Conservation (phyloP, 2,329 filamentous ascomycete species). For the Paecilomyces dactylethromorphus region DNA sequence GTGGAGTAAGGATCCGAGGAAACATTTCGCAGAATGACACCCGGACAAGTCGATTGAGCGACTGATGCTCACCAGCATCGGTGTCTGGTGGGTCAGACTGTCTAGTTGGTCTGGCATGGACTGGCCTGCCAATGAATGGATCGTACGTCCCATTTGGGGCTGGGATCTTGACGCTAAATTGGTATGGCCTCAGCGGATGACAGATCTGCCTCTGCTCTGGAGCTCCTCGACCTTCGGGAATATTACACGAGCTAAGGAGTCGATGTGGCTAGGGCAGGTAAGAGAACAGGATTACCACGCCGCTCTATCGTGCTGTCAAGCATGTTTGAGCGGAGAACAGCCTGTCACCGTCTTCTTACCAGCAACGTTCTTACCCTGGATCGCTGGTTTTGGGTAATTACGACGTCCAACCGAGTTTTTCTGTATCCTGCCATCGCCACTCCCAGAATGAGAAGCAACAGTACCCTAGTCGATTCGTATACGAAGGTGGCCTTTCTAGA, state of each 20-base stretch:
- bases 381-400: no score
- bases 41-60: not conserved
- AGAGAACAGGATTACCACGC: not conserved
- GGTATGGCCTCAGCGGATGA: not conserved
- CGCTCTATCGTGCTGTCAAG: not conserved
- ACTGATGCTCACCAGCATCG: not conserved
- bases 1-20: not conserved
- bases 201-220: not conserved
- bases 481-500: not conserved
- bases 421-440: no score
- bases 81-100: not conserved
- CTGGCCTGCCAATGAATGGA: not conserved
- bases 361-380: no score
- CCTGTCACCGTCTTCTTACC: no score
- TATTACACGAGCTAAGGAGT: not conserved
- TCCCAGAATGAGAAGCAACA: no score
- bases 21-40: not conserved
- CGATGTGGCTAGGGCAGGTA: not conserved
- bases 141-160: not conserved
- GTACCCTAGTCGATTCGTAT: not conserved
- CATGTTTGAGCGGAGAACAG: not conserved
- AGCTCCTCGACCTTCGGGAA: not conserved
- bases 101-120: not conserved
- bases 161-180: not conserved
- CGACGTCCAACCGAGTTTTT: no score